phyloP scores from a whole-genome alignment of 495 filamentous ascomycete species.

The Aspergillus bridgeri region DNA sequence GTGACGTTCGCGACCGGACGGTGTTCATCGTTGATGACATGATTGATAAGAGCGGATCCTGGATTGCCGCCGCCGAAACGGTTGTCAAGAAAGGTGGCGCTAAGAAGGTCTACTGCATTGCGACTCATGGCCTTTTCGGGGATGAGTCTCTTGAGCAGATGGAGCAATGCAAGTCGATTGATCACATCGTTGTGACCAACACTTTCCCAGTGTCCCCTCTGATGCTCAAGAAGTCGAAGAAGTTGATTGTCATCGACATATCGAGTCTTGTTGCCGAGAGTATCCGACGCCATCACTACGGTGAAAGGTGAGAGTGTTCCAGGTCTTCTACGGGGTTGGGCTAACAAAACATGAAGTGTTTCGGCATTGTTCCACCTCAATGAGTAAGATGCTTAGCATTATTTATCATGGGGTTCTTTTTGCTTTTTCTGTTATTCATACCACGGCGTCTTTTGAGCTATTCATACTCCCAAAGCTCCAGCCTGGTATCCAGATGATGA shows the following conservation, averaged over 20 bases:
- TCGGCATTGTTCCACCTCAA: slow-evolving; percentile 75
- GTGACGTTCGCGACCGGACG: slow-evolving; percentile 78
- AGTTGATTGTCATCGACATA: slow-evolving; percentile 84
- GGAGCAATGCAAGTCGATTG: slow-evolving; percentile 86
- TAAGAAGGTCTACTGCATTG: slow-evolving; percentile 94
- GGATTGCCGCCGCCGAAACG: slow-evolving; percentile 98
- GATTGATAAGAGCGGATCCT: slow-evolving; percentile 95
- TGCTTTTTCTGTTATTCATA: background rate
- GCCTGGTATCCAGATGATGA: slow-evolving; percentile 17
- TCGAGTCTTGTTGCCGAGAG: slow-evolving; percentile 85
- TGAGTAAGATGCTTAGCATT: slow-evolving; percentile 27
- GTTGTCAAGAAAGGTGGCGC: slow-evolving; percentile 89
- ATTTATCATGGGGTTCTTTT: background rate
- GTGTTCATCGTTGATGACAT: slow-evolving; percentile 98
- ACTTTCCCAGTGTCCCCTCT: slow-evolving; percentile 83
- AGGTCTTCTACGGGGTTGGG: slow-evolving; percentile 6
- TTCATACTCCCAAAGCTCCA: background rate
- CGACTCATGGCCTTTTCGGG: slow-evolving; percentile 92
- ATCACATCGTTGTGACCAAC: slow-evolving; percentile 93
- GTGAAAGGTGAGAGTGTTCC: slow-evolving; percentile 51
- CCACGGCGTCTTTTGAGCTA: background rate
- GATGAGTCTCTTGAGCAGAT: slow-evolving; percentile 86
- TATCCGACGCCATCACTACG: slow-evolving; percentile 93
- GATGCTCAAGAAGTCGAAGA: slow-evolving; percentile 66
- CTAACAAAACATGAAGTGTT: slow-evolving; percentile 56